Conservation (phyloP, 23 red algal species). For the Chondrus crispus region DNA sequence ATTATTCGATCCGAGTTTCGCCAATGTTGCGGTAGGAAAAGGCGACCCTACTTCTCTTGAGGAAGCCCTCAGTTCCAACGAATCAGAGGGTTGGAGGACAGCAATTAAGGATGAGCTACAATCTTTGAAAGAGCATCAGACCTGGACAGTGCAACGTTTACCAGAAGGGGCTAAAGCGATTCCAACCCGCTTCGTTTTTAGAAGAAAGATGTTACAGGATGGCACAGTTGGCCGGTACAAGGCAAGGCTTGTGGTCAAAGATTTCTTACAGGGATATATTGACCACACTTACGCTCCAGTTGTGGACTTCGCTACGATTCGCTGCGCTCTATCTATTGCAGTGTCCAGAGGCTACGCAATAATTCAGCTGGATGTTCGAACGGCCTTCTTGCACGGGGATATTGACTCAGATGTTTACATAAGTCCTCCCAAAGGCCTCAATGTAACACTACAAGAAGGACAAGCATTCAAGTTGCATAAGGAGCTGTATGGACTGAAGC, state of each 20-base stretch:
- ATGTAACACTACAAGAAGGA: neutral
- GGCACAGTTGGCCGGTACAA: neutral
- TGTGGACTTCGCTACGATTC: neutral
- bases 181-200: neutral
- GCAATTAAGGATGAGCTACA: neutral
- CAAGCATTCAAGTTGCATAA: neutral
- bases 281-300: neutral
- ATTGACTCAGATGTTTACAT: neutral
- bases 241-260: neutral
- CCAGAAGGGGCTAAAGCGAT: neutral
- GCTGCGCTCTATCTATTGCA: neutral
- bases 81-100: neutral
- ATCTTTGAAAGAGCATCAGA: neutral
- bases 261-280: neutral
- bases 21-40: too few relatives aligned
- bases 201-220: neutral
- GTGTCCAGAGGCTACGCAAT: neutral
- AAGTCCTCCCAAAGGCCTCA: neutral
- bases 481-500: conserved; percentile 22
- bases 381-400: neutral
- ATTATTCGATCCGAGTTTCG: too few relatives aligned
- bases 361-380: neutral
- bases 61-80: neutral
- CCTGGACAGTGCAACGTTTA: neutral
- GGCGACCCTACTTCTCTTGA: neutral